A percentile compares a stretch with the other conserved stretches of the same genome.
Evolutionary conservation across 2,329 filamentous ascomycete genomes (phyloP).

Genomic region (Phyllosticta paracitricarpa): DNA sequence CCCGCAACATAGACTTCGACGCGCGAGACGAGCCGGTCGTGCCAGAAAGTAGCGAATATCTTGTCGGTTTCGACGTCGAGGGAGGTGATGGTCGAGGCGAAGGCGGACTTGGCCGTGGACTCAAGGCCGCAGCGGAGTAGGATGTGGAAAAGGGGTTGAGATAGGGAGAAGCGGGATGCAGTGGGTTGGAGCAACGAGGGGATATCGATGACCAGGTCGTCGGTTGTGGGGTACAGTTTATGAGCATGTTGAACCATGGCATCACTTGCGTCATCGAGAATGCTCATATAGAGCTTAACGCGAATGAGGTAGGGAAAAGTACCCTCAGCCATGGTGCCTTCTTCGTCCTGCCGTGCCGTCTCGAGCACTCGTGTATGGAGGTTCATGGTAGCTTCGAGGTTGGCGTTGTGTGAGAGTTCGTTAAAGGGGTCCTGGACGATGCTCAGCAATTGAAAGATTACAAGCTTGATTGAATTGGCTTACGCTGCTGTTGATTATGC

Average conservation of each 20-base stretch:
- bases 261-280: background rate
- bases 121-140: constrained; percentile 4
- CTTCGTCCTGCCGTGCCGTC: background rate
- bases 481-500: constrained; percentile 6
- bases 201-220: background rate
- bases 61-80: constrained; percentile 22
- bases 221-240: background rate
- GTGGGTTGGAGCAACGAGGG: background rate
- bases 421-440: constrained; percentile 3
- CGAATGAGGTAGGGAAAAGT: constrained; percentile 6
- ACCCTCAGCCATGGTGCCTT: constrained; percentile 1
- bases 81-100: constrained; percentile 12
- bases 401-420: constrained; percentile 3
- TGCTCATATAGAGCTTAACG: background rate
- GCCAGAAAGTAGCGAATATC: constrained; percentile 24
- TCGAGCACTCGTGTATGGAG: background rate
- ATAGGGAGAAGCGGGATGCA: background rate
- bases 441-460: background rate
- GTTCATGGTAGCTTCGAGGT: constrained; percentile 1
- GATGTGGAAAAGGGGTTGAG: constrained; percentile 4
- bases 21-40: constrained; percentile 20
- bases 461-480: background rate
- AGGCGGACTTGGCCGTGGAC: constrained; percentile 1
- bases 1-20: constrained; percentile 19
- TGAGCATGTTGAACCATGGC: background rate